Conservation (phyloP, 352 stramenopile species). For the Stramenopiles sp. region DNA sequence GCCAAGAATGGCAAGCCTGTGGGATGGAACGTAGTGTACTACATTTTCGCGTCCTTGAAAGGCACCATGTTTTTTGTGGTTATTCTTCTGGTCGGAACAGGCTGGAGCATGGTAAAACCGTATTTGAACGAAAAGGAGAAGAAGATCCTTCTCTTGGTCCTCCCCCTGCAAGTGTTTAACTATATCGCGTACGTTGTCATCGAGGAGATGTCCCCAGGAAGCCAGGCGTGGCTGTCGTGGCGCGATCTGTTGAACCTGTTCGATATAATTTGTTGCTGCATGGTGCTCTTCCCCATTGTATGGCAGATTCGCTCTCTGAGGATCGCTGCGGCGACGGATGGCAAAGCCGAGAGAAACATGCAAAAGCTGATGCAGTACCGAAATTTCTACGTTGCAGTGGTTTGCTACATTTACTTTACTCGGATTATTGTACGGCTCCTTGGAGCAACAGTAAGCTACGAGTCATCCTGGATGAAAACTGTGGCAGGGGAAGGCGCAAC, state of each 20-base stretch:
- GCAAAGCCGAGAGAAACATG: slow-evolving; percentile 54
- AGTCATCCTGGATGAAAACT: slow-evolving; percentile 36
- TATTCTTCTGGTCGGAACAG: slow-evolving; percentile 87
- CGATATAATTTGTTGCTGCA: slow-evolving; percentile 86
- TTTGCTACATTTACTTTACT: slow-evolving; percentile 95
- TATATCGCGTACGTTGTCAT: slow-evolving; percentile 75
- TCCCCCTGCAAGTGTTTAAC: slow-evolving; percentile 74
- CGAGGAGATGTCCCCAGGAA: slow-evolving; percentile 51
- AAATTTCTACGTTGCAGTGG: slow-evolving; percentile 83
- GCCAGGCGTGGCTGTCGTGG: slow-evolving; percentile 44
- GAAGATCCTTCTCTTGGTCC: slow-evolving; percentile 70
- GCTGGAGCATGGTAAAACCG: slow-evolving; percentile 88
- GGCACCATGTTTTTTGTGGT: slow-evolving; percentile 87
- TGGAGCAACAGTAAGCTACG: slow-evolving; percentile 64
- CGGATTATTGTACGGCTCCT: slow-evolving; percentile 85
- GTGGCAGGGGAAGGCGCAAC: slow-evolving; percentile 41
- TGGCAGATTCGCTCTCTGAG: slow-evolving; percentile 69
- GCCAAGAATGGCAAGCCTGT: slow-evolving; percentile 68
- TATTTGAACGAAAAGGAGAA: slow-evolving; percentile 78
- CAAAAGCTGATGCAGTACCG: slow-evolving; percentile 84
- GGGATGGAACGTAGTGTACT: slow-evolving; percentile 75
- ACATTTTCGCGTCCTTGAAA: slow-evolving; percentile 83
- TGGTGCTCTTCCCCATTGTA: slow-evolving; percentile 86
- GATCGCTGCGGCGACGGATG: slow-evolving; percentile 51
- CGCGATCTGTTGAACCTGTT: slow-evolving; percentile 76